phyloP scores from a whole-genome alignment of 495 filamentous ascomycete species.

The Parmelia sp. region DNA sequence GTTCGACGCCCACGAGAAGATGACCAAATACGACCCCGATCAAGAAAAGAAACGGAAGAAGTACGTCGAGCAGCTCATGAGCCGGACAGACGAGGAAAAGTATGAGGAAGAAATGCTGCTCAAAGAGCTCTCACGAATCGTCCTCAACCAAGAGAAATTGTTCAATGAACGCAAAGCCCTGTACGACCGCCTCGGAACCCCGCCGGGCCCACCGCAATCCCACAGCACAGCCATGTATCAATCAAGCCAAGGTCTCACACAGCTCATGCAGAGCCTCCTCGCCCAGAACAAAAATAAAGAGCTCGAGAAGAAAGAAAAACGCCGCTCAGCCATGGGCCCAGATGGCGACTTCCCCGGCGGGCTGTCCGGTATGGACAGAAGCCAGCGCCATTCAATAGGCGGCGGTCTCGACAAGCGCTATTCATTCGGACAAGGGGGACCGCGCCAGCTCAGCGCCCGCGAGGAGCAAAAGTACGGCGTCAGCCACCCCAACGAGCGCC shows the following conservation, averaged over 20 bases:
- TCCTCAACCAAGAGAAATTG: slow-evolving; percentile 70
- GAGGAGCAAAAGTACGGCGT: slow-evolving; percentile 79
- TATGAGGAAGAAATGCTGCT: slow-evolving; percentile 86
- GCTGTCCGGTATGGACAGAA: slow-evolving; percentile 36
- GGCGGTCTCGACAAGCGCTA: slow-evolving; percentile 33
- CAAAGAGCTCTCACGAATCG: slow-evolving; percentile 82
- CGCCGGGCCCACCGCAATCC: slow-evolving; percentile 53
- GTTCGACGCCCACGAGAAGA: slow-evolving; percentile 71
- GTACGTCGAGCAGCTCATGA: slow-evolving; percentile 70
- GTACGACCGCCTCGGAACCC: slow-evolving; percentile 78
- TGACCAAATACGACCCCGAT: slow-evolving; percentile 74
- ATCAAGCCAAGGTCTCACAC: slow-evolving; percentile 67
- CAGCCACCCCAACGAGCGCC: slow-evolving; percentile 74
- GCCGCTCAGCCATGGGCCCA: slow-evolving; percentile 53
- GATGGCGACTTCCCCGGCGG: slow-evolving; percentile 36
- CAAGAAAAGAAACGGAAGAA: slow-evolving; percentile 74
- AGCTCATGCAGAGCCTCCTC: slow-evolving; percentile 71
- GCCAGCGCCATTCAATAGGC: slow-evolving; percentile 27
- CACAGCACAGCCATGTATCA: slow-evolving; percentile 61
- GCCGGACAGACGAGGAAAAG: slow-evolving; percentile 76
- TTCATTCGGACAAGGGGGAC: slow-evolving; percentile 30
- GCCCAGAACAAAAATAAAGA: slow-evolving; percentile 35
- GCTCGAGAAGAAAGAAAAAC: slow-evolving; percentile 82
- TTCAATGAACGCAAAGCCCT: slow-evolving; percentile 83
- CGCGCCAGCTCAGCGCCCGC: slow-evolving; percentile 24